Base-by-base conservation (phyloP, 2,329 filamentous ascomycete species). In the Sporothrix dimorphospora region DNA sequence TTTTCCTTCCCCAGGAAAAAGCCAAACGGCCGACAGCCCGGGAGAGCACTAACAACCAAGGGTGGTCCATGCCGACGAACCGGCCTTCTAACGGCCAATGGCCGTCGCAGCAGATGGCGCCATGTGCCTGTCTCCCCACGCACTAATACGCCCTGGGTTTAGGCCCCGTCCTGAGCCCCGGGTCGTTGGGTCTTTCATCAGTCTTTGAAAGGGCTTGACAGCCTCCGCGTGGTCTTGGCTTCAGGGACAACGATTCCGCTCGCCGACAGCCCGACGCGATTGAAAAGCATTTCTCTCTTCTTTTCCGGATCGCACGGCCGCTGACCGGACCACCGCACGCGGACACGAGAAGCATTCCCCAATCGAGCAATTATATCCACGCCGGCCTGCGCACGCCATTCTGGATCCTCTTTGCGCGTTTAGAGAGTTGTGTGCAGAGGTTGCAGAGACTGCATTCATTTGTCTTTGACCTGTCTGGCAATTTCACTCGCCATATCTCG, bases 371-470 rank as follows among this genome's bases (percentile, higher is more conserved):
- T 21, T 69, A 38, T 45, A 61, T 59, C 24, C 38, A 49, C 49
- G 55, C 55, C 55, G 55, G 34, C n/a, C 27, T 30, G 38, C 68
- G 68, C 68, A 70, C 68, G 68, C 68, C 68, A 70, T 70, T 38
- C 24, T 70, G 68, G 68, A 9, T 14, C 45, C 16, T 42, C 34
- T 59, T 70, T 59, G 51, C 51, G 53, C 51, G 51, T 69, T 69
- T 21, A n/a, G 45, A 34, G 30, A 55, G 53, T 55, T 55, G 3
- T 30, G 24, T 30, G 24, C 30, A 34, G 53, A 55, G 24, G 21
- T 34, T 51, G 47, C 47, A 51, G 19, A 51, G 8, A 5, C 19
- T 21, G 19, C 8, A 30, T 12, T 55, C 51, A 38, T 19, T 11
- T 38, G 16, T 8, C 55, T 59, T n/a, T 69, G 30, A 6, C 30